phyloP scores from a whole-genome alignment of 352 stramenopile species.

The Globisporangium cystogenes region DNA sequence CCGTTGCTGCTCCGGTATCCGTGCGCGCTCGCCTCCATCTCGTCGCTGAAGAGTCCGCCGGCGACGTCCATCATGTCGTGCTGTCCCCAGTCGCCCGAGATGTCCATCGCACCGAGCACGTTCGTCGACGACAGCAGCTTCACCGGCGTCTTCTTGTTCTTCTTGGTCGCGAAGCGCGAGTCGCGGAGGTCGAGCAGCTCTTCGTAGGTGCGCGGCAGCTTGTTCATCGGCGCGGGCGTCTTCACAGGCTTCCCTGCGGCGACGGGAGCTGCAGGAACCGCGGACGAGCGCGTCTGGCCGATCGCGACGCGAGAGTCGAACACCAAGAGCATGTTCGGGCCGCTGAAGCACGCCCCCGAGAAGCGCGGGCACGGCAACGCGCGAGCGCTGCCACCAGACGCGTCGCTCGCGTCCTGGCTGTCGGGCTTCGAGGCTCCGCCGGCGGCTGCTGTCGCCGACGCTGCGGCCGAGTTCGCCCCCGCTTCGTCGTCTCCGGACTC shows the following conservation, averaged over 20 bases:
- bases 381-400: slow-evolving; percentile 12
- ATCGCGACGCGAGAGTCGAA: slow-evolving; percentile 84
- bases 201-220: slow-evolving; percentile 70
- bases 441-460: background rate
- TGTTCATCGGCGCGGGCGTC: slow-evolving; percentile 24
- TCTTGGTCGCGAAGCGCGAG: slow-evolving; percentile 72
- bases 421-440: background rate
- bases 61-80: slow-evolving; percentile 23
- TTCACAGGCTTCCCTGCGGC: slow-evolving; percentile 52
- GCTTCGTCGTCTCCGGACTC: slow-evolving; percentile 14
- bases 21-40: background rate
- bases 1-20: slow-evolving; percentile 15
- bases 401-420: slow-evolving; percentile 1
- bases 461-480: background rate
- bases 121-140: slow-evolving; percentile 41
- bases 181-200: slow-evolving; percentile 70
- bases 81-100: slow-evolving; percentile 48
- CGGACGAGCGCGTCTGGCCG: slow-evolving; percentile 48
- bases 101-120: slow-evolving; percentile 46
- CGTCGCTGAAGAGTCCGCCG: slow-evolving; percentile 19
- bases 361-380: slow-evolving; percentile 71
- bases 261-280: slow-evolving; percentile 33
- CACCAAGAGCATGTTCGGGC: slow-evolving; percentile 78
- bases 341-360: slow-evolving; percentile 76
- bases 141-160: slow-evolving; percentile 65